These are phyloP conservation scores for Plectosphaerella cucumerina DNA, from an alignment of 2,329 filamentous ascomycete genomes.

Conservation along the genomic window DNA sequence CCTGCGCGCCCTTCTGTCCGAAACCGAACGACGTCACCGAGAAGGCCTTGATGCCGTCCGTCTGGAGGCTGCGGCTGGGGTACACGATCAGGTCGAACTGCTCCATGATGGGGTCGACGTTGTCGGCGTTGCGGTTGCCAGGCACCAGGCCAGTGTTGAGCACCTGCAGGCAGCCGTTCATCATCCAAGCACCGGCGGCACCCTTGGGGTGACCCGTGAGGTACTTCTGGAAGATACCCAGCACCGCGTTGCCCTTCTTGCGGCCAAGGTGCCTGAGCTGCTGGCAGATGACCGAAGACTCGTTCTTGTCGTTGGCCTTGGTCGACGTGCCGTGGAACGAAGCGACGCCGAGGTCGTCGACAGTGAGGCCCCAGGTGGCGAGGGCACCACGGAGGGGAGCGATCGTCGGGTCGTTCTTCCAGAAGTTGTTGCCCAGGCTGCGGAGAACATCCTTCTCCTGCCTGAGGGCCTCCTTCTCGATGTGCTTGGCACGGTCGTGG, in stretches of 20 bases:
- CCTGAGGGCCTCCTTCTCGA: slow-evolving; percentile 77
- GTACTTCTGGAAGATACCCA: slow-evolving; percentile 99
- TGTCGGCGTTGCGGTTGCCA: slow-evolving; percentile 97
- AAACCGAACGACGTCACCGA: slow-evolving; percentile 99
- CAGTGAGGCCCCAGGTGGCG: slow-evolving; percentile 95
- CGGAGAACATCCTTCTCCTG: slow-evolving; percentile 91
- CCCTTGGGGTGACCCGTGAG: slow-evolving; percentile 98
- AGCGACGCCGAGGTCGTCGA: slow-evolving; percentile 90
- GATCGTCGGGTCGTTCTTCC: slow-evolving; percentile 92
- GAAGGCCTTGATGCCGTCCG: slow-evolving; percentile 97
- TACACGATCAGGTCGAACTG: slow-evolving; percentile 98
- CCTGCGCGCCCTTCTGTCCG: slow-evolving; percentile 97
- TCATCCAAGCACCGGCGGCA: slow-evolving; percentile 99
- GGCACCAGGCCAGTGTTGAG: slow-evolving; percentile 92
- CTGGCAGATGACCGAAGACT: slow-evolving; percentile 94
- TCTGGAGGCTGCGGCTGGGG: slow-evolving; percentile 91
- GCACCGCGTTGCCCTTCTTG: slow-evolving; percentile 90
- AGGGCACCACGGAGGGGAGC: slow-evolving; percentile 93
- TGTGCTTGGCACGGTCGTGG: slow-evolving; percentile 78
- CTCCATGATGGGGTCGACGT: slow-evolving; percentile 94
- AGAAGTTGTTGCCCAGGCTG: slow-evolving; percentile 97
- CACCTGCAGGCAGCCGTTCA: slow-evolving; percentile 96
- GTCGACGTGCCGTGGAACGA: slow-evolving; percentile 99
- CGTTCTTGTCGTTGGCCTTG: slow-evolving; percentile 99
- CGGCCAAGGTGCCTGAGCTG: slow-evolving; percentile 93